Percentiles rank a stretch among this genome's conserved stretches.
phyloP scores from a whole-genome alignment of 2,329 filamentous ascomycete genomes.

The Penicillium sclerotigenum region DNA sequence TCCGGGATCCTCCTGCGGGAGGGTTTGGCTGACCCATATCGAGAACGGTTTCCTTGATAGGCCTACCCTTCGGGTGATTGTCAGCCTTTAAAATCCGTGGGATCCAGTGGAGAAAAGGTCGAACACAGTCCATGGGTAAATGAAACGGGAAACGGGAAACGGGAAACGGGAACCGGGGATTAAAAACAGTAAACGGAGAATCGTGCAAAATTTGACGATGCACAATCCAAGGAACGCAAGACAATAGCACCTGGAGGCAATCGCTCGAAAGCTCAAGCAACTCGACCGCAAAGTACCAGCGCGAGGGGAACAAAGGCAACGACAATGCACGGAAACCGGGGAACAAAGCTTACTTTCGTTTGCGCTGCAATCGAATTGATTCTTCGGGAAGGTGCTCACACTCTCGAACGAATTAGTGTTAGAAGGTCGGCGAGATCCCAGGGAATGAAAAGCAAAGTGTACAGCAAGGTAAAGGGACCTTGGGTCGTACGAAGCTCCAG shows the following conservation, averaged over 20 bases:
- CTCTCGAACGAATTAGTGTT: background rate
- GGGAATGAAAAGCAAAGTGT: background rate
- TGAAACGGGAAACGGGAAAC: background rate
- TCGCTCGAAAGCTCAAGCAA: background rate
- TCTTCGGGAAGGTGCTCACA: background rate
- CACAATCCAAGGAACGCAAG: background rate
- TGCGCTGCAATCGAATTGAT: constrained; percentile 9
- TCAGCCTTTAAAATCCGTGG: constrained; percentile 11
- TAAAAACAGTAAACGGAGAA: background rate
- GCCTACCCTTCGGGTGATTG: constrained; percentile 1
- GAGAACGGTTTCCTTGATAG: constrained; percentile 26
- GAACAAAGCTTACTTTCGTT: constrained; percentile 18
- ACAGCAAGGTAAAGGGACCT: background rate
- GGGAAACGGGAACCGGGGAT: background rate
- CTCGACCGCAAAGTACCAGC: background rate
- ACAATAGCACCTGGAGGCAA: background rate
- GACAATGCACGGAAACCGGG: background rate
- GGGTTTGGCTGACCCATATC: constrained; percentile 45
- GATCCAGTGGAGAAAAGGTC: constrained; percentile 1
- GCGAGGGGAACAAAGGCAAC: background rate
- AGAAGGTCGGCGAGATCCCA: background rate
- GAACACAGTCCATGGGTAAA: constrained; percentile 9
- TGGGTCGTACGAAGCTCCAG: background rate
- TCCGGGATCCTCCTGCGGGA: constrained; percentile 63
- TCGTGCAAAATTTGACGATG: background rate